Base-by-base conservation (phyloP, 2,329 filamentous ascomycete genomes). In the Aspergillus sp. region DNA sequence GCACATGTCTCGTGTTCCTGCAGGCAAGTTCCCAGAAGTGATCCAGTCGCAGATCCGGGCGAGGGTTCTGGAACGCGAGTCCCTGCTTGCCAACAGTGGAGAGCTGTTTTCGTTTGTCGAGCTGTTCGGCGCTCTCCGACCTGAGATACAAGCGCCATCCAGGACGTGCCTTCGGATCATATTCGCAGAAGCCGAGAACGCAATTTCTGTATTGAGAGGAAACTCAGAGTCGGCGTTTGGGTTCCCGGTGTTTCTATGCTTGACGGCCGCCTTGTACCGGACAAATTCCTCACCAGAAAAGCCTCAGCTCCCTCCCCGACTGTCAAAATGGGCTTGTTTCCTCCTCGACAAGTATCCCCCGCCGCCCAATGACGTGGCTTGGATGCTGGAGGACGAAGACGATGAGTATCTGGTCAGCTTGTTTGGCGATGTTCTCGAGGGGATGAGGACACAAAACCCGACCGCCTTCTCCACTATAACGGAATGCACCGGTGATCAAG, bases 311-410 rank as follows among this genome's bases (percentile, higher is more conserved):
- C 40, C 58, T 1, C 34, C 52, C 7, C 54, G 62, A 15, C 37
- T 66, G 4, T 46, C 36, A 15, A 43, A 40, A 32, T 66, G 63
- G 63, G 41, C 55, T 12, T 33, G 37, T 8, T 59, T 61, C 35
- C 35, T 63, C 7, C 42, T 60, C 5, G 47, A 51, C 20, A 48
- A 56, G 24, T 60, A 61, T 24, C 40, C 44, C 8, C 42, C 52
- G 10, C 53, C 53, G 6, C 48, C 52, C 4, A 44, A 43, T 30
- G 47, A 52, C 34, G 48, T 53, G n/a, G 42, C 46, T 11, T 59
- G 51, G 53, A 40, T 45, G 7, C 35, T 51, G 11, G 46, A 52
- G 16, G 50, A 53, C 12, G 46, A 55, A 16, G 48, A 49, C 27
- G 45, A 51, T 24, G 49, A 56, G 26, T 31, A 38, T 6, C 29